These are phyloP conservation scores for Penicillium sp. DNA, from an alignment of 2,329 filamentous ascomycete genomes.

Conservation along the genomic window DNA sequence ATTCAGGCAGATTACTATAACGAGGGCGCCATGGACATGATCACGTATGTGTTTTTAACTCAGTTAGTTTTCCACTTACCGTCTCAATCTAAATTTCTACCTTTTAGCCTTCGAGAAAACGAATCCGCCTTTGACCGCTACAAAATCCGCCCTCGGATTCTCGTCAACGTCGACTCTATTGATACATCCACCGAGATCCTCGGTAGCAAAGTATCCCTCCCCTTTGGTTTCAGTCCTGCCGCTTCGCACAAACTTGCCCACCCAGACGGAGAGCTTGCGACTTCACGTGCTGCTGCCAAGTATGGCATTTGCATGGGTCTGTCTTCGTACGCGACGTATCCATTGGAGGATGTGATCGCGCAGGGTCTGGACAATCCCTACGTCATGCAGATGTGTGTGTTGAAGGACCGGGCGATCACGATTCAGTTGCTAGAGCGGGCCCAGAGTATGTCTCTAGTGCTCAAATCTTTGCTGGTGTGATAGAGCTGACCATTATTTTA, in stretches of 20 bases:
- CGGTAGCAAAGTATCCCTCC: slow-evolving; percentile 43
- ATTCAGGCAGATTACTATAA: slow-evolving; percentile 55
- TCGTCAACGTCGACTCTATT: slow-evolving; percentile 48
- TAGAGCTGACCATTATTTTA: slow-evolving; percentile 11
- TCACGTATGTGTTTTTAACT: slow-evolving; percentile 39
- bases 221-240: slow-evolving; percentile 57
- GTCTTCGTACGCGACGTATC: slow-evolving; percentile 50
- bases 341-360: slow-evolving; percentile 50
- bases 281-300: slow-evolving; percentile 49
- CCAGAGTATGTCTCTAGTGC: slow-evolving; percentile 36
- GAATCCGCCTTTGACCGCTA: slow-evolving; percentile 55
- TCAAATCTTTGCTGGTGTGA: background rate
- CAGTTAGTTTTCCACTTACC: background rate
- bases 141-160: slow-evolving; percentile 51
- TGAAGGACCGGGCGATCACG: slow-evolving; percentile 51
- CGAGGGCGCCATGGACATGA: slow-evolving; percentile 57
- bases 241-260: slow-evolving; percentile 58
- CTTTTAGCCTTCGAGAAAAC: slow-evolving; percentile 52
- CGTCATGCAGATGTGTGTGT: slow-evolving; percentile 58
- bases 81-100: background rate
- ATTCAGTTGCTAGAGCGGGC: slow-evolving; percentile 45
- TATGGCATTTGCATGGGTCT: slow-evolving; percentile 51
- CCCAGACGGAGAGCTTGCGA: slow-evolving; percentile 54
- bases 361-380: slow-evolving; percentile 48
- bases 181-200: slow-evolving; percentile 50